Base-by-base conservation (phyloP, 75 land plant species). In the Larix kaempferi region DNA sequence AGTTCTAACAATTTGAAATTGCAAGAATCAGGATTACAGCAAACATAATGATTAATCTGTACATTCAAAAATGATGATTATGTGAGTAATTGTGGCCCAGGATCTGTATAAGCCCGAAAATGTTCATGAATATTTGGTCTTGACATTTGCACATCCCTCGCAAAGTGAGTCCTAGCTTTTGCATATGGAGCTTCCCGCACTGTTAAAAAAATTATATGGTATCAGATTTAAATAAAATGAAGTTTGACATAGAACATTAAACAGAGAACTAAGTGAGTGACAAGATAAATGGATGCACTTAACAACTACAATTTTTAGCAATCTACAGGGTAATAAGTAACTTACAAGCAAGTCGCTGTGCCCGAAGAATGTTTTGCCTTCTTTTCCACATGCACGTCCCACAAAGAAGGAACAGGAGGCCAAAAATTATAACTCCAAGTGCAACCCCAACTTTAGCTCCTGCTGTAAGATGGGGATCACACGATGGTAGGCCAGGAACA, bases 121-220 rank as follows among this genome's bases (percentile, higher is more conserved):
- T 92, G 77, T 57, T 79, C 86, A 58, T 83, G 83, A 62, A 76
- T 21, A 39, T 80, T 78, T 44, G 86, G 88, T 78, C 81, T 86
- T 7, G 90, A 67, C 94, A 95, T 79, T 78, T 95, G 99, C 16
- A 95, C 88, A 75, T 95, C 99, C 44, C 88, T 88, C 6, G 74
- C 76, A 69, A 78, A 79, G 12, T 90, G 86, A 11, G 99, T 95
- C 78, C 92, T 83, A 52, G 92, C 84, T 80, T 91, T 92, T 33
- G 99, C 99, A 87, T 96, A 96, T 3, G 99, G 97, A 78, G 99
- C 99, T 41, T 89, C 99, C 78, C 91, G 85, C 77, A 90, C 97
- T 96, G 94, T 89, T 89, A 67, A 78, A 17, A 59, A 35, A 80
- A 39, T 63, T 26, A 26, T 11, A 55, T 82, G 56, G 16, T 17